These are phyloP conservation scores for Colletotrichum lupini DNA, from an alignment of 2,329 filamentous ascomycete species.

Conservation along the genomic window DNA sequence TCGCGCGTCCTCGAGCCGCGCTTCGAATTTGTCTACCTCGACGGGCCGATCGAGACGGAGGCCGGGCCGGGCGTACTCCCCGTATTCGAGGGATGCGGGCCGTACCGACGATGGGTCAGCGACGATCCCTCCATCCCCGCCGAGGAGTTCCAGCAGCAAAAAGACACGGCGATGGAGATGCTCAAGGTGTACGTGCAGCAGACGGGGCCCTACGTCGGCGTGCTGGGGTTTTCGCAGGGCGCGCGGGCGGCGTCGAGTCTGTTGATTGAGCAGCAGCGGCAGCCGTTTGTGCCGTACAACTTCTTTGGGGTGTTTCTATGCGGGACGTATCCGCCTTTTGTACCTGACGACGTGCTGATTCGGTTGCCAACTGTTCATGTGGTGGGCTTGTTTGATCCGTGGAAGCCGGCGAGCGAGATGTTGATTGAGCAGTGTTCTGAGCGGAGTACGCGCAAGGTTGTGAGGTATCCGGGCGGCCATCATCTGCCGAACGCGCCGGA, in stretches of 20 bases:
- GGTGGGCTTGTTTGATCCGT: conserved; percentile 26
- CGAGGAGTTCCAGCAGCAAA: conserved; percentile 22
- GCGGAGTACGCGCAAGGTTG: conserved; percentile 11
- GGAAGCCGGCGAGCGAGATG: conserved; percentile 19
- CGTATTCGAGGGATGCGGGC: conserved; percentile 29
- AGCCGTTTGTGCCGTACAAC: conserved; percentile 11
- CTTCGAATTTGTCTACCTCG: conserved; percentile 26
- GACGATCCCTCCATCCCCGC: conserved; percentile 24
- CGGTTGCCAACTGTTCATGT: conserved; percentile 21
- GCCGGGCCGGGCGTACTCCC: conserved; percentile 27
- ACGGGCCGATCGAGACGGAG: conserved; percentile 23
- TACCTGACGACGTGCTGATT: conserved; percentile 17
- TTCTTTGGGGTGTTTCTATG: conserved; percentile 29
- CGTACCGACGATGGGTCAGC: conserved; percentile 29
- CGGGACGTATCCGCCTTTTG: conserved; percentile 29
- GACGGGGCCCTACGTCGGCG: conserved; percentile 29
- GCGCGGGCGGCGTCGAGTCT: conserved; percentile 26
- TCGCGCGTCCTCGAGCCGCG: conserved; percentile 10
- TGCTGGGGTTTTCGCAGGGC: conserved; percentile 31
- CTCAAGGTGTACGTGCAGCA: conserved; percentile 24
- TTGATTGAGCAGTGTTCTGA: conserved; percentile 14
- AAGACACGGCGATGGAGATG: conserved; percentile 16
- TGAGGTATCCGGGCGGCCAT: conserved; percentile 24
- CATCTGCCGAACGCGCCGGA: conserved; percentile 26
- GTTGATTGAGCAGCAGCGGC: conserved; percentile 30